Base-by-base conservation (phyloP, 139 green algal genomes). In the Chlamydomonas applanata region DNA sequence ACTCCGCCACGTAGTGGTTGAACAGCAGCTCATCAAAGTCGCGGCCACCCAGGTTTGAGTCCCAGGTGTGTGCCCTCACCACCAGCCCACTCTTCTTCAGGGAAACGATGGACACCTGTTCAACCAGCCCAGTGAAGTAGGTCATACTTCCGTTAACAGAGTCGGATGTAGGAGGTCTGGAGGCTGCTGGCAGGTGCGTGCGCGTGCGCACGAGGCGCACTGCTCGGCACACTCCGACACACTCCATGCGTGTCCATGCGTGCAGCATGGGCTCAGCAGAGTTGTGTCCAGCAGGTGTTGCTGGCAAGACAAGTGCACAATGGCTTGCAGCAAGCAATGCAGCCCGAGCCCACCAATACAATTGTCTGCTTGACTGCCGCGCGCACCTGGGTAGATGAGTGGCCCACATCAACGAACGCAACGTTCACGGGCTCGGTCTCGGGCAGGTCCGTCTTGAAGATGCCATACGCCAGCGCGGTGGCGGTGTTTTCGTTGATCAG, bases 391-490 rank as follows among this genome's bases (percentile, higher is more conserved):
- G 96, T 89, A 36, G 83, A 73, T n/a, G 82, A 76, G 77, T 98
- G 89, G 29, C 96, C 96, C 14, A 97, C 71, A 80, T 99, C 96
- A 22, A 99, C 89, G 72, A 99, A 98, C 3, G 74, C 95, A 5
- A 99, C 94, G 71, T 98, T 83, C 22, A 94, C 67, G 0, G 93
- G 85, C 0, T 97, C 89, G 0, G 82, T 85, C 61, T 98, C 94
- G 2, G 93, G 89, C 46, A 99, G 88, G 74, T 99, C 94, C 13
- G 94, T 98, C 83, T 98, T 98, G 89, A 96, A 99, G 77, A 99
- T 99, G 73, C 96, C 96, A 75, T 98, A 99, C 16, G 91, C 82
- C 35, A 99, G 89, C 7, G 96, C 96, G 1, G 91, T 97, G 68
- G 96, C 95, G 20, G 96, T 98, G 20, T 88, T 97, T 45, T 99